phyloP scores from a whole-genome alignment of 1,284 basidiomycete species.

The Singerocomus inundabilis region DNA sequence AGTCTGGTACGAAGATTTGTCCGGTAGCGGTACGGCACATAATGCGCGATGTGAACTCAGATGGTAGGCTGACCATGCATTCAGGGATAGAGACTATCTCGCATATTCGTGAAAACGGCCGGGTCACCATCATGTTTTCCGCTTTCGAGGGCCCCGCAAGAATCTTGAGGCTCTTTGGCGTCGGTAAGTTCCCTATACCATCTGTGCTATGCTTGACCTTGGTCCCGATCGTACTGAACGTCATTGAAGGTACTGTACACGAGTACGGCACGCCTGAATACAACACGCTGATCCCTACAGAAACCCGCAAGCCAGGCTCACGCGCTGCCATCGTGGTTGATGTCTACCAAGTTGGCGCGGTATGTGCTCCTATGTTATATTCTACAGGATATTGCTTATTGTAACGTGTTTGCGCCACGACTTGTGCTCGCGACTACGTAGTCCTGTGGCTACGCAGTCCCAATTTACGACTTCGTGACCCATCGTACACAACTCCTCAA shows the following conservation, averaged over 20 bases:
- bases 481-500: slow-evolving; percentile 43
- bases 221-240: slow-evolving; percentile 3
- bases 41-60: not conserved
- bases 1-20: slow-evolving; percentile 57
- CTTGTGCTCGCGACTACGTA: slow-evolving; percentile 19
- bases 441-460: slow-evolving; percentile 57
- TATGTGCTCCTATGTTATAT: slow-evolving; percentile 30
- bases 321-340: slow-evolving; percentile 51
- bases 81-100: slow-evolving; percentile 53
- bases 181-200: slow-evolving; percentile 31
- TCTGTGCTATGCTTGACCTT: not conserved
- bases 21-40: slow-evolving; percentile 45
- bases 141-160: slow-evolving; percentile 54
- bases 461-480: slow-evolving; percentile 46
- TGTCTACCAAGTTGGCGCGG: slow-evolving; percentile 50
- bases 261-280: slow-evolving; percentile 56
- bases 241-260: slow-evolving; percentile 42
- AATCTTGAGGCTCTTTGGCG: slow-evolving; percentile 51
- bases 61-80: not conserved
- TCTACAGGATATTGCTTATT: not conserved
- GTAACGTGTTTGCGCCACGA: not conserved
- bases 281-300: slow-evolving; percentile 40
- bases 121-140: slow-evolving; percentile 53
- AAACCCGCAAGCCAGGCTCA: slow-evolving; percentile 48
- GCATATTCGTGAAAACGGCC: slow-evolving; percentile 54